These are phyloP conservation scores for Arthrocladium fulminans DNA, from an alignment of 2,329 filamentous ascomycete genomes.

Conservation along the genomic window DNA sequence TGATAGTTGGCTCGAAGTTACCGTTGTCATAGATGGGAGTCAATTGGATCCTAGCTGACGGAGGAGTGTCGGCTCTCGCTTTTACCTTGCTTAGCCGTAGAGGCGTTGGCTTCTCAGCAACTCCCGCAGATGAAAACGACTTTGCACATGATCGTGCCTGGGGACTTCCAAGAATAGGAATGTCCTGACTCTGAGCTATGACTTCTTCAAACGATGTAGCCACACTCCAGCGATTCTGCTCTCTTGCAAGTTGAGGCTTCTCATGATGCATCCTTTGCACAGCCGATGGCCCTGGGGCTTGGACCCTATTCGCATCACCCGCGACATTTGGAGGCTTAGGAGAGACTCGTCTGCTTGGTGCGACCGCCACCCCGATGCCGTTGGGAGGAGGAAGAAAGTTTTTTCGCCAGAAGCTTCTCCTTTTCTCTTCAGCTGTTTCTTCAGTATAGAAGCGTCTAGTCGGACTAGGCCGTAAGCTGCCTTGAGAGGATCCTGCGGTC, in stretches of 20 bases:
- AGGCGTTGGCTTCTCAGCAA: slow-evolving; percentile 3
- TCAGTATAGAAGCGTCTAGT: slow-evolving; percentile 17
- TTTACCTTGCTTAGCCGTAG: slow-evolving; percentile 6
- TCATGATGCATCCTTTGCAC: slow-evolving; percentile 19
- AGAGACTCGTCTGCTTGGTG: slow-evolving; percentile 26
- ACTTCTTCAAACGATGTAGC: slow-evolving; percentile 8
- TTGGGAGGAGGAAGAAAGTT: slow-evolving; percentile 21
- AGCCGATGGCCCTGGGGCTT: slow-evolving; percentile 31
- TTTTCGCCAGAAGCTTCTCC: slow-evolving; percentile 25
- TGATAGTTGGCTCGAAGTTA: slow-evolving; percentile 7
- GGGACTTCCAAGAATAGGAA: slow-evolving; percentile 3
- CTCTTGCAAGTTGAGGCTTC: slow-evolving; percentile 15
- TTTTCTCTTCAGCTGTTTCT: slow-evolving; percentile 15
- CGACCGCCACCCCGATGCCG: slow-evolving; percentile 27
- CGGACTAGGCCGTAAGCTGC: slow-evolving; percentile 4
- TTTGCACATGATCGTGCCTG: slow-evolving; percentile 8
- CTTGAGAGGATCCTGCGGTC: slow-evolving; percentile 9
- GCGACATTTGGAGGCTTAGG: slow-evolving; percentile 27
- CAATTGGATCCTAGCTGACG: slow-evolving; percentile 13
- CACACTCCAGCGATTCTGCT: slow-evolving; percentile 1
- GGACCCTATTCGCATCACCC: slow-evolving; percentile 29
- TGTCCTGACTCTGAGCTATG: slow-evolving; percentile 11
- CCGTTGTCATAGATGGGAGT: slow-evolving; percentile 24
- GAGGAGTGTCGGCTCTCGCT: background rate
- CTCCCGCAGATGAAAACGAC: slow-evolving; percentile 6